A percentile compares a stretch with the other conserved stretches of the same genome.
Conservation (phyloP, 306 rosid species). For the Cyclanthera cordifolia region DNA sequence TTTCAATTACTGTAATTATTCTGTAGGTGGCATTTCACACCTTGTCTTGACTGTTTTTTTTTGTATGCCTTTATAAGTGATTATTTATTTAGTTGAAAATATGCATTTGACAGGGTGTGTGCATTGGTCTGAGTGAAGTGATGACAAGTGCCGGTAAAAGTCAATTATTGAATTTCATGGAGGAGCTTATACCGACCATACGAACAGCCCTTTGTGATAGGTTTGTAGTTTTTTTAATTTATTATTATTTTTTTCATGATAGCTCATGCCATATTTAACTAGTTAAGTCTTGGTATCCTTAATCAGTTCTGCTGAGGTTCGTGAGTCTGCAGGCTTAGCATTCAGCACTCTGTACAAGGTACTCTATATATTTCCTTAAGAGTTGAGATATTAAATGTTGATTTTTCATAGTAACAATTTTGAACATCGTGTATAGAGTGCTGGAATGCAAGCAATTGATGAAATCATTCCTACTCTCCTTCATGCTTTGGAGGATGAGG, state of each 20-base stretch:
- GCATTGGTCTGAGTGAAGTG: constrained; percentile 96
- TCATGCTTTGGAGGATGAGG: constrained; percentile 83
- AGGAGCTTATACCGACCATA: constrained; percentile 82
- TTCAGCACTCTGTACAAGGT: constrained; percentile 97
- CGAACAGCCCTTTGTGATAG: constrained; percentile 92
- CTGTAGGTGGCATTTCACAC: too few species aligned
- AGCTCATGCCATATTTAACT: background rate
- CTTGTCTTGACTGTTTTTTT: background rate
- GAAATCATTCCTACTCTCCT: constrained; percentile 93
- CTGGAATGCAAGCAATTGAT: constrained; percentile 98
- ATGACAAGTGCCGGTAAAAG: constrained; percentile 88
- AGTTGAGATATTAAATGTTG: background rate
- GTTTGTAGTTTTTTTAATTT: constrained; percentile 25
- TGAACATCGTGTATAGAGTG: constrained; percentile 44
- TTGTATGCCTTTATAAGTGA: too few species aligned
- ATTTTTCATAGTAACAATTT: background rate
- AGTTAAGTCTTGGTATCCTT: constrained; percentile 7
- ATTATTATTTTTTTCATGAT: background rate
- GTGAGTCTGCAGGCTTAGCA: constrained; percentile 89
- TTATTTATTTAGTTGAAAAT: background rate
- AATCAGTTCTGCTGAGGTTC: constrained; percentile 72
- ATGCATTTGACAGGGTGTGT: constrained; percentile 60
- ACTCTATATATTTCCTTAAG: background rate
- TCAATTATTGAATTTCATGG: constrained; percentile 91
- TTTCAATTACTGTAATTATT: too few species aligned